Conservation (phyloP, 2,329 filamentous ascomycete species). For the Colletotrichum cereale region DNA sequence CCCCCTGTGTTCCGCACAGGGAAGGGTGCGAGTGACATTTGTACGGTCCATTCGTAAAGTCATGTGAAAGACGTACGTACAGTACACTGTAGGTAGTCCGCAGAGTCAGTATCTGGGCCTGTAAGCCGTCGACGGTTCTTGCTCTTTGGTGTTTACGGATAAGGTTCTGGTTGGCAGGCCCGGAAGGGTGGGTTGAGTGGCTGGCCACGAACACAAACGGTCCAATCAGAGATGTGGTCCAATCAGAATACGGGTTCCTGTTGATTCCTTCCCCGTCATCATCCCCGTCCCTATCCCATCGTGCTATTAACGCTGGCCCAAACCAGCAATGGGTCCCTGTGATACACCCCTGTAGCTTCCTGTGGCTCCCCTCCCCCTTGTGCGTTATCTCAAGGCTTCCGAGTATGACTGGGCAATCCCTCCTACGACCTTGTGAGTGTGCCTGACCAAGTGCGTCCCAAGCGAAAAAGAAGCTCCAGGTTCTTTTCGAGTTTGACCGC, state of each 20-base stretch:
- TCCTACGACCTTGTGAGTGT: not conserved
- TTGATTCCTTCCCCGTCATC: constrained; percentile 19
- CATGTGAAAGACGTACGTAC: not conserved
- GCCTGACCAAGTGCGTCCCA: not conserved
- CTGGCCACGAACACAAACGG: not conserved
- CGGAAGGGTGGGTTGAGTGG: not conserved
- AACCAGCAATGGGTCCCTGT: constrained; percentile 22
- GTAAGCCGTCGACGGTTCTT: not conserved
- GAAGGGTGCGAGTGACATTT: not conserved
- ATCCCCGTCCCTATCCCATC: constrained; percentile 18
- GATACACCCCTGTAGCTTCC: constrained; percentile 12
- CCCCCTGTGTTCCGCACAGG: not conserved
- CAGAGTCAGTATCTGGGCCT: not conserved
- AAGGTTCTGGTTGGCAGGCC: not conserved
- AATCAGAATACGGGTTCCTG: not conserved
- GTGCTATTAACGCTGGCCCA: constrained; percentile 33
- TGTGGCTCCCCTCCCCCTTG: constrained; percentile 9
- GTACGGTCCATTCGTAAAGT: not conserved
- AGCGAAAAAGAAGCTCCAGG: not conserved
- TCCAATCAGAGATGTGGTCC: not conserved
- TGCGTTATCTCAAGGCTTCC: constrained; percentile 22
- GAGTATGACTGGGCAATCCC: constrained; percentile 9
- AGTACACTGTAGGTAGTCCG: not conserved
- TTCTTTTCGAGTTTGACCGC: not conserved
- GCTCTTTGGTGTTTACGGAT: not conserved